These are phyloP conservation scores for Syncephalastrum monosporum DNA, from an alignment of 371 early-diverging fungal species.

Conservation along the genomic window DNA sequence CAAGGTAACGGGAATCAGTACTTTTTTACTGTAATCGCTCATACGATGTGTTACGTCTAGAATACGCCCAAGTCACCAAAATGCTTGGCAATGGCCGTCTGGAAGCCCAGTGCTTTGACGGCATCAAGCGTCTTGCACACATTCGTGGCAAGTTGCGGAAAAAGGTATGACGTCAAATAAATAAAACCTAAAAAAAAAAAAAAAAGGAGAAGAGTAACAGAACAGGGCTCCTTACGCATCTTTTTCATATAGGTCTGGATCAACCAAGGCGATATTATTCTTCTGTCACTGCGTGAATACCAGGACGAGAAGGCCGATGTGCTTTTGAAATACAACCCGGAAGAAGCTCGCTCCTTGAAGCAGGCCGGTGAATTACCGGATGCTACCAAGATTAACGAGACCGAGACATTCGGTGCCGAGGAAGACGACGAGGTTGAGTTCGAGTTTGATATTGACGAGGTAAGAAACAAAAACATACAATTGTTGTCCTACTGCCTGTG, in stretches of 20 bases:
- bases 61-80: conserved; percentile 93
- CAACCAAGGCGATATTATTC: conserved; percentile 93
- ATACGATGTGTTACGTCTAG: conserved; percentile 33
- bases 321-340: conserved; percentile 95
- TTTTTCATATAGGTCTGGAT: conserved; percentile 73
- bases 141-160: conserved; percentile 98
- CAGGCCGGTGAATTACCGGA: conserved; percentile 98
- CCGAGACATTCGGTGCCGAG: conserved; percentile 67
- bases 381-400: conserved; percentile 80
- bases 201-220: too few species aligned
- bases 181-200: not conserved
- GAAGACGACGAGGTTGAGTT: conserved; percentile 84
- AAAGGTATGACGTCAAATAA: conserved; percentile 62
- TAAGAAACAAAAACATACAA: conserved; percentile 15
- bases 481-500: too few species aligned
- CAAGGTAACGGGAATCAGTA: conserved; percentile 60
- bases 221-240: not conserved
- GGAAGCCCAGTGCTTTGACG: conserved; percentile 94
- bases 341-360: conserved; percentile 97
- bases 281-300: conserved; percentile 95
- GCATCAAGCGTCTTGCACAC: conserved; percentile 89
- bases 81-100: conserved; percentile 98
- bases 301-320: conserved; percentile 98
- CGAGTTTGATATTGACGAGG: conserved; percentile 92
- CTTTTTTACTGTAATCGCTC: not conserved